Conservation (phyloP, 495 filamentous ascomycete species). For the Penicillium simplicissimum region DNA sequence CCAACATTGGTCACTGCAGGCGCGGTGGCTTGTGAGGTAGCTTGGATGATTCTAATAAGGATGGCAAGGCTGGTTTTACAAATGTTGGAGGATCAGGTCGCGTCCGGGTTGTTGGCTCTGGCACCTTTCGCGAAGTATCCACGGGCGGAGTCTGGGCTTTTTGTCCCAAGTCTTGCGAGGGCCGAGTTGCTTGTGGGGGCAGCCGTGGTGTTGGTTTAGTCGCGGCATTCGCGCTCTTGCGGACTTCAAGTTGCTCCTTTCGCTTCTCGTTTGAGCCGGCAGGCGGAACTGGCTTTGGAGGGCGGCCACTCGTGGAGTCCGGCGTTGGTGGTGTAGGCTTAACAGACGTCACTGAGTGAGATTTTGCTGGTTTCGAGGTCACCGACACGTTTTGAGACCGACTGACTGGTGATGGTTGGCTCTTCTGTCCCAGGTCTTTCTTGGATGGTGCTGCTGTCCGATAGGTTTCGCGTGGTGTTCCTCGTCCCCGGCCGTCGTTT, state of each 20-base stretch:
- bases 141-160: not conserved
- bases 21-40: not conserved
- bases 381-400: not conserved
- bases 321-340: not conserved
- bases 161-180: not conserved
- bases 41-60: not conserved
- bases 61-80: not conserved
- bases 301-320: not conserved
- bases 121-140: not conserved
- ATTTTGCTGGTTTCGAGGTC: not conserved
- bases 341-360: not conserved
- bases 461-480: not conserved
- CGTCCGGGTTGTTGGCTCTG: not conserved
- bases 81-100: conserved; percentile 6
- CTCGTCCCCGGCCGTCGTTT: not conserved
- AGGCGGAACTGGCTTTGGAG: not conserved
- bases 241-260: not conserved
- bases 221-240: not conserved
- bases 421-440: not conserved
- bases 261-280: not conserved
- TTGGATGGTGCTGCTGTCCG: not conserved
- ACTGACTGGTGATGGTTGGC: not conserved
- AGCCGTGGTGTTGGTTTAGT: not conserved
- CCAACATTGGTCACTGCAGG: not conserved
- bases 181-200: not conserved